Percentiles rank a stretch among this genome's conserved stretches.
Evolutionary conservation across 2,329 filamentous ascomycete genomes (phyloP).

Genomic region (Cordyceps cateniannulata): DNA sequence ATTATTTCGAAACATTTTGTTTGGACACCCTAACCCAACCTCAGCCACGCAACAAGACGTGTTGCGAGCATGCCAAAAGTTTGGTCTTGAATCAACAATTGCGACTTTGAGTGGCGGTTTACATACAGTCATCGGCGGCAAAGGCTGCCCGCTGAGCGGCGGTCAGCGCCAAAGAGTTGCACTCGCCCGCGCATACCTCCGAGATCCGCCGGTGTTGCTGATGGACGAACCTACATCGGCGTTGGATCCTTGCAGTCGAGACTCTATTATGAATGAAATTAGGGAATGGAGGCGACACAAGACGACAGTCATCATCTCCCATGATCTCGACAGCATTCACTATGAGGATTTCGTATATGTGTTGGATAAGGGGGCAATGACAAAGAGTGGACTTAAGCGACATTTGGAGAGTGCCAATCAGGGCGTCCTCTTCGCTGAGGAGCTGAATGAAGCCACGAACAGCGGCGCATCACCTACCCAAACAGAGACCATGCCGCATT

Average conservation of each 20-base stretch:
- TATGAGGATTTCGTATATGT: constrained; percentile 73
- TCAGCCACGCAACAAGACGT: constrained; percentile 49
- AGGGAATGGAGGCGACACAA: constrained; percentile 70
- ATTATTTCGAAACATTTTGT: constrained; percentile 68
- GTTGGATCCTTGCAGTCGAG: constrained; percentile 66
- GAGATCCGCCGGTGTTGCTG: constrained; percentile 74
- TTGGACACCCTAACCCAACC: constrained; percentile 52
- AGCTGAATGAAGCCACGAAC: neutral
- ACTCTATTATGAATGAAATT: constrained; percentile 66
- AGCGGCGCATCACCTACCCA: neutral
- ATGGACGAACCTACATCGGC: constrained; percentile 87
- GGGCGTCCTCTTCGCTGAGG: neutral
- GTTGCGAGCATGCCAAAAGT: constrained; percentile 55
- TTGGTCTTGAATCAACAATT: constrained; percentile 64
- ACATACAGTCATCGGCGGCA: constrained; percentile 59
- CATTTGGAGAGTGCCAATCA: constrained; percentile 32
- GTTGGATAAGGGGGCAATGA: constrained; percentile 61
- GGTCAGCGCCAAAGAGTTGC: constrained; percentile 59
- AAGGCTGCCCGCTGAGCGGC: constrained; percentile 7
- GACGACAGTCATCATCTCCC: constrained; percentile 90
- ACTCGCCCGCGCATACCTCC: constrained; percentile 68
- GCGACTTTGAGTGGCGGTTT: constrained; percentile 60
- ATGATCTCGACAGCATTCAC: constrained; percentile 73
- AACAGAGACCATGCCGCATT: constrained; percentile 2
- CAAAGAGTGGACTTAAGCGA: constrained; percentile 60